Conservation (phyloP, 2,329 filamentous ascomycete species). For the Botrytis tulipae region DNA sequence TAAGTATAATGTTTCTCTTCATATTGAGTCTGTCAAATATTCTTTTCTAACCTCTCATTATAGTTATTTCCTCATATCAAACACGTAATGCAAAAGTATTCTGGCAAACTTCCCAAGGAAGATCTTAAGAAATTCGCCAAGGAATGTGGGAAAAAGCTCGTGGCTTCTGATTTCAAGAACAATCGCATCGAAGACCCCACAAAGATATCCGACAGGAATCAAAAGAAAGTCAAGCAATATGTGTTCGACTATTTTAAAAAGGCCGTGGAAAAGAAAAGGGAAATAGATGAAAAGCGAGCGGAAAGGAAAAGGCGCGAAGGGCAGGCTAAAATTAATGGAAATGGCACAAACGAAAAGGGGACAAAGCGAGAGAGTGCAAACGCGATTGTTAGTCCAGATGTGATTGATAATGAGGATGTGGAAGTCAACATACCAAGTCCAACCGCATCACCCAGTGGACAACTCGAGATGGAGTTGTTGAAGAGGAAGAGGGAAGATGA, state of each 20-base stretch:
- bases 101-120: conserved; percentile 81
- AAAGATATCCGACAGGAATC: conserved; percentile 72
- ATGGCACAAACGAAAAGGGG: neutral
- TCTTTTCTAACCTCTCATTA: conserved; percentile 10
- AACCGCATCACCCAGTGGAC: conserved; percentile 11
- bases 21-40: conserved; percentile 21
- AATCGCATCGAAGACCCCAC: conserved; percentile 81
- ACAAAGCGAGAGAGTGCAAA: neutral
- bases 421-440: conserved; percentile 16
- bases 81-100: conserved; percentile 82
- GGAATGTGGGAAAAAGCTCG: conserved; percentile 80
- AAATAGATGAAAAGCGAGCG: conserved; percentile 65
- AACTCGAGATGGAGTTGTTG: conserved; percentile 35
- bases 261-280: conserved; percentile 72
- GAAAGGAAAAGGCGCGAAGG: conserved; percentile 38
- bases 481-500: conserved; percentile 63
- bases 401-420: conserved; percentile 33
- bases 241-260: conserved; percentile 86
- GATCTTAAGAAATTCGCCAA: conserved; percentile 62
- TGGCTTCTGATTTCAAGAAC: conserved; percentile 88
- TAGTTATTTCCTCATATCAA: conserved; percentile 80
- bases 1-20: conserved; percentile 49
- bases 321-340: conserved; percentile 27
- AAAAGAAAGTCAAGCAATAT: conserved; percentile 77
- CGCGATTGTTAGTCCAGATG: conserved; percentile 32